Evolutionary conservation across 2,329 filamentous ascomycete species (phyloP).

Genomic region (Aspergillus sp.): DNA sequence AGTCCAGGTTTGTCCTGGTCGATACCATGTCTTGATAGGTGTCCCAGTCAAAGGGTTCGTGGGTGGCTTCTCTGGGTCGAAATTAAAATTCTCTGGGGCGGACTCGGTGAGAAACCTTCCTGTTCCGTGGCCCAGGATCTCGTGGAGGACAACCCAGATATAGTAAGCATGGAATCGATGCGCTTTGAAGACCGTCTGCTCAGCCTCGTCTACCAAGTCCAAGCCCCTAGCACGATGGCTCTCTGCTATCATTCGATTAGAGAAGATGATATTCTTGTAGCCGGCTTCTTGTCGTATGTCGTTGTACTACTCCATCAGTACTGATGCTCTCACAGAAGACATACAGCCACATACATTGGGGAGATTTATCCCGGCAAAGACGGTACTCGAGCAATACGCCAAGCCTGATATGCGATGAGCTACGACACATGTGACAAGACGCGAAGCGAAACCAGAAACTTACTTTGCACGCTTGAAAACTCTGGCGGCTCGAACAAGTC

Average conservation of each 20-base stretch:
- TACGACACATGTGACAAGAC: not conserved
- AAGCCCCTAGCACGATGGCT: constrained; percentile 12
- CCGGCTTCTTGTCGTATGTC: constrained; percentile 77
- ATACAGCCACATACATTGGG: constrained; percentile 45
- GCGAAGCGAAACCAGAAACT: not conserved
- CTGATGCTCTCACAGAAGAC: not conserved
- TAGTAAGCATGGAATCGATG: constrained; percentile 17
- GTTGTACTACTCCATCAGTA: constrained; percentile 52
- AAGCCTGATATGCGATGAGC: constrained; percentile 31
- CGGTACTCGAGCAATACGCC: constrained; percentile 44
- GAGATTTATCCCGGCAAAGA: constrained; percentile 45
- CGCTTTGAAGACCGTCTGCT: constrained; percentile 8
- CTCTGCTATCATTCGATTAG: constrained; percentile 46
- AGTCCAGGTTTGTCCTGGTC: constrained; percentile 63
- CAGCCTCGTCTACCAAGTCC: constrained; percentile 10
- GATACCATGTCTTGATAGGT: constrained; percentile 54
- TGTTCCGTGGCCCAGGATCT: constrained; percentile 64
- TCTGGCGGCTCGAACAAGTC: constrained; percentile 21
- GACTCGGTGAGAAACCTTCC: constrained; percentile 60
- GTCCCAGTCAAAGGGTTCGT: constrained; percentile 54
- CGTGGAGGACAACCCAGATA: constrained; percentile 43
- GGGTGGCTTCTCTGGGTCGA: constrained; percentile 57
- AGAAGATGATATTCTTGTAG: constrained; percentile 79
- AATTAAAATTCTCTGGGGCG: constrained; percentile 38
- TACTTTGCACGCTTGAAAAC: constrained; percentile 16